Conservation (phyloP, 495 filamentous ascomycete genomes). For the Thozetella sp. region DNA sequence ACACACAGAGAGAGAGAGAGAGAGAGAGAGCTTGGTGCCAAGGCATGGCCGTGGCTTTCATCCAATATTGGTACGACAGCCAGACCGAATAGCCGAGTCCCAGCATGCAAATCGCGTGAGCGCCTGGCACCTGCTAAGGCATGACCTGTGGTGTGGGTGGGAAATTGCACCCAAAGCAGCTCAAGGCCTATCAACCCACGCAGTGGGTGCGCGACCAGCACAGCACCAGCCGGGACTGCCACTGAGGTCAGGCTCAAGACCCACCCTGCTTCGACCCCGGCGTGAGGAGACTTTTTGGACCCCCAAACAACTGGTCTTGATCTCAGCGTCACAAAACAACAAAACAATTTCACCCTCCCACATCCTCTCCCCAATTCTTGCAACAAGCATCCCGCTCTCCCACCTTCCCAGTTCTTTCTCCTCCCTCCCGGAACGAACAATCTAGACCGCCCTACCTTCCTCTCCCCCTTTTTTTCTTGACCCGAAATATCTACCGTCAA, state of each 20-base stretch:
- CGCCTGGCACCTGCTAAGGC: background rate
- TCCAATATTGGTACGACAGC: background rate
- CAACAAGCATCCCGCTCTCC: constrained; percentile 7
- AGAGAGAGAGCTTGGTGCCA: background rate
- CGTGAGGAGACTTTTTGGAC: constrained; percentile 3
- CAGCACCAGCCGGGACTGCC: background rate
- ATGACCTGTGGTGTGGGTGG: background rate
- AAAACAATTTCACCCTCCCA: constrained; percentile 21
- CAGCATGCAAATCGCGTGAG: background rate
- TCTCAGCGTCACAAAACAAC: constrained; percentile 30
- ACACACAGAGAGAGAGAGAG: too few species aligned
- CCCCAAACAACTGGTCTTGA: background rate
- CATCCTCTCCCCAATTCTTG: constrained; percentile 11
- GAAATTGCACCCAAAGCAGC: background rate
- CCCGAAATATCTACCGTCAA: constrained; percentile 23
- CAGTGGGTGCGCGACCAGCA: too few species aligned
- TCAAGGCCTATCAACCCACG: background rate
- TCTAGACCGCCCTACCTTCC: constrained; percentile 13
- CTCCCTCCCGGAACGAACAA: constrained; percentile 13
- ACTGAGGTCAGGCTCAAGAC: constrained; percentile 3
- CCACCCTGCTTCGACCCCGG: background rate
- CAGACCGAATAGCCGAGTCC: background rate
- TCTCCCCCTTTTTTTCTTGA: constrained; percentile 23
- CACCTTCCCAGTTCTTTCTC: constrained; percentile 1
- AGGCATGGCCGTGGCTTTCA: background rate